Evolutionary conservation across 805 yeast genomes (phyloP), one percentile per base, ranked within the genome.

Genomic region (Schizosaccharomyces japonicus): DNA sequence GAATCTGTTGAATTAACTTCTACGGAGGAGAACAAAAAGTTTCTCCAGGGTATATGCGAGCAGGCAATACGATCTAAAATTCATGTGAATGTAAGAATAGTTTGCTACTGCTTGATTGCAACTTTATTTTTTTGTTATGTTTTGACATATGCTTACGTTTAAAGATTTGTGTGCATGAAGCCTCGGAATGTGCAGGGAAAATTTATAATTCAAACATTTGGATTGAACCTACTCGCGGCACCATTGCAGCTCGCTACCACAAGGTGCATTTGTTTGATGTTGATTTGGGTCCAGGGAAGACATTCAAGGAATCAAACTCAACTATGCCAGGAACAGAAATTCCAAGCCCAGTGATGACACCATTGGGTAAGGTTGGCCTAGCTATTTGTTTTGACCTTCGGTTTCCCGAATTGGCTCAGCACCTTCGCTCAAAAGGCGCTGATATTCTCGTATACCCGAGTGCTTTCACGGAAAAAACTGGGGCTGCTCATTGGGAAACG

Each of bases 241-340:
- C 71, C 23, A 68, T 85, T 27, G 58, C 68, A 2, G 72, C 80
- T 40, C 61, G 78, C 39, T 87, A 87, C 60, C 90, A 80, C 56
- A 87, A 87, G 59, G 55, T 90, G 15, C 96, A 90, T 61, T 61
- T 90, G 11, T 87, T 87, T 59, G 95, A 90, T 56, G 94, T 84
- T 13, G 78, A 79, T 51, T 76, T 85, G 61, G 68, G 71, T 39
- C 73, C 78, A 56, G 95, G 94, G 0, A 93, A 94, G 0, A 73
- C 80, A 13, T 59, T 85, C 52, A 72, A 72, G 53, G 95, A 80
- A 62, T 75, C 84, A 7, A 69, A 7, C 44, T 44, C 32, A 2
- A 31, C 26, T 15, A n/a, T 32, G 46, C 80, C 92, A 0, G 98
- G 96, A 0, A 57, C 56, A 3, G 55, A 58, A 10, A 58, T 78